Percentiles rank a stretch among this genome's conserved stretches.
Conservation (phyloP, 306 rosid species). For the Vigna radiata region DNA sequence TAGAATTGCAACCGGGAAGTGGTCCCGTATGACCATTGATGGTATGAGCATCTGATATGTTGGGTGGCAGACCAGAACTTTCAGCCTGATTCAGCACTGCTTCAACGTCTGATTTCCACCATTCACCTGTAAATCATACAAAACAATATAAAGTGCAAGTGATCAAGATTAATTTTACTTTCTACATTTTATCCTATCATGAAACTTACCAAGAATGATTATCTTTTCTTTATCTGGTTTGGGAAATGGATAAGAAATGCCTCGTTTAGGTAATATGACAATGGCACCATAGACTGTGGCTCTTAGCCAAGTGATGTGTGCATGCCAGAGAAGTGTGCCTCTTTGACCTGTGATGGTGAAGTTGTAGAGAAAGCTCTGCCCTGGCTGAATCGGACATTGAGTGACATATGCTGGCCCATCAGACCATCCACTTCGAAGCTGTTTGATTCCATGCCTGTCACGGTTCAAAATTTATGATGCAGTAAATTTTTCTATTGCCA, state of each 20-base stretch:
- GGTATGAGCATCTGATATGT: slow-evolving; percentile 76
- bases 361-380: slow-evolving; percentile 66
- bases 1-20: slow-evolving; percentile 62
- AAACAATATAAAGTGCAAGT: slow-evolving; percentile 14
- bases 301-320: slow-evolving; percentile 79
- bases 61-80: slow-evolving; percentile 65
- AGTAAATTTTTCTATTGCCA: neutral
- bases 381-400: slow-evolving; percentile 78
- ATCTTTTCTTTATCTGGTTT: slow-evolving; percentile 63
- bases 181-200: neutral
- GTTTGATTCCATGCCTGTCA: slow-evolving; percentile 78
- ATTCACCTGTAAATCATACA: slow-evolving; percentile 57
- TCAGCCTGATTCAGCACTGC: slow-evolving; percentile 59
- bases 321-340: slow-evolving; percentile 92
- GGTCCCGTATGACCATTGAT: slow-evolving; percentile 74
- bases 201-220: slow-evolving; percentile 56
- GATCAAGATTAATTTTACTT: neutral
- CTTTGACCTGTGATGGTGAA: slow-evolving; percentile 73
- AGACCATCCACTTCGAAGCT: slow-evolving; percentile 65
- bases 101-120: slow-evolving; percentile 90
- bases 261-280: slow-evolving; percentile 68
- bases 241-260: slow-evolving; percentile 75
- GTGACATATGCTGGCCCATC: slow-evolving; percentile 86
- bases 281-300: slow-evolving; percentile 76
- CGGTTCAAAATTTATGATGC: slow-evolving; percentile 20